Evolutionary conservation across 2,329 filamentous ascomycete species (phyloP).

Genomic region (Ambrosiella xylebori): DNA sequence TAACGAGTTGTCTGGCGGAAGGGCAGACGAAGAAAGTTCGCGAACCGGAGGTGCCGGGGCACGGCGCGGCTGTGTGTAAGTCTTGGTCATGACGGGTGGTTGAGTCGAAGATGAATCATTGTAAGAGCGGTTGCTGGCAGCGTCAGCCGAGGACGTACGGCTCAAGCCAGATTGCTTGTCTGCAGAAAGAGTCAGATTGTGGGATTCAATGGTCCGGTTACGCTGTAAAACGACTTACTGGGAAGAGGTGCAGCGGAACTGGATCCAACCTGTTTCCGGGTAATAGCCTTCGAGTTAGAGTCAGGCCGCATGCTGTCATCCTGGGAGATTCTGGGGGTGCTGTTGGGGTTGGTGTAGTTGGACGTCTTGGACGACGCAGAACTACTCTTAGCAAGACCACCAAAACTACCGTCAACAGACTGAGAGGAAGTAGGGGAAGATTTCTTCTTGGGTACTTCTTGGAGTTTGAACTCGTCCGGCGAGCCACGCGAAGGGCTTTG

Average conservation of each 20-base stretch:
- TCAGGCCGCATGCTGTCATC: constrained; percentile 4
- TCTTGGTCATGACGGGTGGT: constrained; percentile 7
- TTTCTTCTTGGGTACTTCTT: constrained; percentile 56
- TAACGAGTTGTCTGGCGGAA: constrained; percentile 2
- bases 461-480: constrained; percentile 54
- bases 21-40: constrained; percentile 10
- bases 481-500: constrained; percentile 20
- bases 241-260: constrained; percentile 17
- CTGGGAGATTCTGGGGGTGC: constrained; percentile 6
- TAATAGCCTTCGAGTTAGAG: constrained; percentile 27
- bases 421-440: constrained; percentile 21
- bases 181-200: constrained; percentile 14
- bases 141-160: constrained; percentile 7
- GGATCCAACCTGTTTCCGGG: constrained; percentile 46
- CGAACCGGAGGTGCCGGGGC: constrained; percentile 11
- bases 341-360: constrained; percentile 1
- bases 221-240: constrained; percentile 23
- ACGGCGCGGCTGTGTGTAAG: constrained; percentile 11
- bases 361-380: constrained; percentile 10
- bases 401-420: constrained; percentile 12
- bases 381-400: constrained; percentile 9
- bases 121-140: neutral
- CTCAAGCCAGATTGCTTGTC: constrained; percentile 23
- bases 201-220: neutral
- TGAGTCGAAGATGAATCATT: constrained; percentile 1